Conservation (phyloP, 805 yeast species). For the Nakazawaea sp. region DNA sequence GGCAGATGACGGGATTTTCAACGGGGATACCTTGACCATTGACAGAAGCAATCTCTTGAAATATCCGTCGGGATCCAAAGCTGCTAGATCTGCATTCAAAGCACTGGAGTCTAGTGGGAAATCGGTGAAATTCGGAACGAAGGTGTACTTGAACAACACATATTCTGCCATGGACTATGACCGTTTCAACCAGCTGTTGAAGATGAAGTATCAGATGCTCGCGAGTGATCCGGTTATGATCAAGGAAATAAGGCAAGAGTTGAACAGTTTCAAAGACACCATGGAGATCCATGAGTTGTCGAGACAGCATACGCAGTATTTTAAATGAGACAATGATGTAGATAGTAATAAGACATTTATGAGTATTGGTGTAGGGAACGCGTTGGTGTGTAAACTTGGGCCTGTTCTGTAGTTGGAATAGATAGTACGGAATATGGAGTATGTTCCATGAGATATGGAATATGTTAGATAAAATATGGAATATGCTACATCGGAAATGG, state of each 20-base stretch:
- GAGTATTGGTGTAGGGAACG: too few species aligned
- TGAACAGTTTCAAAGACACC: constrained; percentile 58
- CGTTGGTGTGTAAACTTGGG: too few species aligned
- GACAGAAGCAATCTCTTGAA: constrained; percentile 12
- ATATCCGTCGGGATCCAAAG: not conserved
- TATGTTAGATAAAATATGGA: too few species aligned
- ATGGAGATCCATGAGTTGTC: constrained; percentile 67
- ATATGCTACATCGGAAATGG: too few species aligned
- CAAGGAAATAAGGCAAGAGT: constrained; percentile 52
- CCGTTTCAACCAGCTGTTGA: constrained; percentile 45
- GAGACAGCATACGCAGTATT: constrained; percentile 58
- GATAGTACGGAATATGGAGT: too few species aligned
- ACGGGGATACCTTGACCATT: constrained; percentile 12
- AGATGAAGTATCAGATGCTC: constrained; percentile 35
- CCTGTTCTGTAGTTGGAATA: too few species aligned
- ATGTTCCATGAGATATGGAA: too few species aligned
- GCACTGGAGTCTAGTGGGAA: constrained; percentile 13
- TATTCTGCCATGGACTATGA: constrained; percentile 45
- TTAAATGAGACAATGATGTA: constrained; percentile 19
- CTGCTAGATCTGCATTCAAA: not conserved
- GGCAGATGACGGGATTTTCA: not conserved
- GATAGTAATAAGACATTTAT: not conserved
- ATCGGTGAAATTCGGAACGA: constrained; percentile 38
- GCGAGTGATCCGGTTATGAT: constrained; percentile 43
- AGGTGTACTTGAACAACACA: constrained; percentile 44